Evolutionary conservation across 345 rosid genomes (phyloP), one percentile per base, ranked within the genome.

Genomic region (Salix viminalis): DNA sequence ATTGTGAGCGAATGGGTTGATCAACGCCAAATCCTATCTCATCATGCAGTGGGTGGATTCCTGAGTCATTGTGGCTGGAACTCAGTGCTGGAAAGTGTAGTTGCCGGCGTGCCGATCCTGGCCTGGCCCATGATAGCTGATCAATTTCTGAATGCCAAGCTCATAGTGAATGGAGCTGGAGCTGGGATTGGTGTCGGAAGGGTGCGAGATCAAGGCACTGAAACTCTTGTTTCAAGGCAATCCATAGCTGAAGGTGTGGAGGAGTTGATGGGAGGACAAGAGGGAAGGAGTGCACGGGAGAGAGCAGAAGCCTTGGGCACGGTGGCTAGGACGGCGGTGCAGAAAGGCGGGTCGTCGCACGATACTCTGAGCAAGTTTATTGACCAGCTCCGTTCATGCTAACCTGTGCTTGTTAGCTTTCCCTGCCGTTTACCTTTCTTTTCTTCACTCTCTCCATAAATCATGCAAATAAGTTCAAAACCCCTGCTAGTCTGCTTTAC

Each of bases 111-210:
- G 69, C 79, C 83, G 9, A 66, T 80, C 16, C 6, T 75, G 61
- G 76, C 64, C 13, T 80, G 83, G 79, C 79, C 83, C 2, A 80
- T 80, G 83, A 80, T 80, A 0, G 79, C 83, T 4, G 83, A 80
- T 56, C 83, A 80, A 68, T 5, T 52, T 24, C 46, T 80, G 42
- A 80, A 80, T 39, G 74, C 76, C 0, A 80, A 76, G 70, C 41
- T 76, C 6, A 18, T 80, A 16, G 79, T 68, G 32, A 79, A 80
- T 23, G 80, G 83, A 26, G 76, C 76, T 10, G 83, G 70, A 48
- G 83, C 80, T 1, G 83, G 83, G n/a, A 1, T 76, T 10, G 39
- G 74, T 16, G 8, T 76, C 2, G 36, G 68, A 6, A 67, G 44
- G 54, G 64, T 36, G 19, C 15, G 19, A 26, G 54, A 23, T 14